phyloP scores from a whole-genome alignment of 1,139 yeast genomes.

The Eremothecium sinecaudum region DNA sequence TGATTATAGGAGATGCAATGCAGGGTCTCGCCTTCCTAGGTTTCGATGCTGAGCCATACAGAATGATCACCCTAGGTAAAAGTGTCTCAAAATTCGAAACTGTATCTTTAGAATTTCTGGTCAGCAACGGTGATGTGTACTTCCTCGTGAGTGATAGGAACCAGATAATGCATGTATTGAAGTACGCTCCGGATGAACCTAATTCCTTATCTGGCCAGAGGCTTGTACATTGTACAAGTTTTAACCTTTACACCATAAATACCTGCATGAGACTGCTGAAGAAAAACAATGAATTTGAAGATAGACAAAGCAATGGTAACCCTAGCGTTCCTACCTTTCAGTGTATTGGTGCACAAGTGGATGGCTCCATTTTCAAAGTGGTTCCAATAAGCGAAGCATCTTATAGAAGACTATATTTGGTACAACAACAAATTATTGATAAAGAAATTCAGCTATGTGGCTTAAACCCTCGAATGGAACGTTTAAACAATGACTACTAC shows the following conservation, averaged over 20 bases:
- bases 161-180: constrained; percentile 61
- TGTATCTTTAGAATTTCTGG: constrained; percentile 56
- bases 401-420: constrained; percentile 71
- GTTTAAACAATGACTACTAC: constrained; percentile 41
- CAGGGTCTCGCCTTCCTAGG: constrained; percentile 80
- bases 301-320: not conserved
- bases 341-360: constrained; percentile 59
- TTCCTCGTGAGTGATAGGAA: constrained; percentile 64
- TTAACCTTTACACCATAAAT: constrained; percentile 56
- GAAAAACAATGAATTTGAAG: constrained; percentile 28
- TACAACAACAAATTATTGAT: constrained; percentile 82
- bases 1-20: constrained; percentile 70
- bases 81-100: constrained; percentile 60
- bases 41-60: constrained; percentile 89
- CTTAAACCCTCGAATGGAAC: constrained; percentile 66
- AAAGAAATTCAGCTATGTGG: constrained; percentile 57
- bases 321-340: constrained; percentile 34
- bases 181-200: constrained; percentile 90
- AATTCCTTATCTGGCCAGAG: constrained; percentile 72
- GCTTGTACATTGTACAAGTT: constrained; percentile 59
- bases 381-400: constrained; percentile 65
- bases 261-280: constrained; percentile 53
- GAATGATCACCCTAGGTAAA: constrained; percentile 72
- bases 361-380: constrained; percentile 72
- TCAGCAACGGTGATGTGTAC: constrained; percentile 58